A percentile compares a stretch with the other conserved stretches of the same genome.
phyloP scores from a whole-genome alignment of 495 filamentous ascomycete genomes.

The Penicillium canariense region DNA sequence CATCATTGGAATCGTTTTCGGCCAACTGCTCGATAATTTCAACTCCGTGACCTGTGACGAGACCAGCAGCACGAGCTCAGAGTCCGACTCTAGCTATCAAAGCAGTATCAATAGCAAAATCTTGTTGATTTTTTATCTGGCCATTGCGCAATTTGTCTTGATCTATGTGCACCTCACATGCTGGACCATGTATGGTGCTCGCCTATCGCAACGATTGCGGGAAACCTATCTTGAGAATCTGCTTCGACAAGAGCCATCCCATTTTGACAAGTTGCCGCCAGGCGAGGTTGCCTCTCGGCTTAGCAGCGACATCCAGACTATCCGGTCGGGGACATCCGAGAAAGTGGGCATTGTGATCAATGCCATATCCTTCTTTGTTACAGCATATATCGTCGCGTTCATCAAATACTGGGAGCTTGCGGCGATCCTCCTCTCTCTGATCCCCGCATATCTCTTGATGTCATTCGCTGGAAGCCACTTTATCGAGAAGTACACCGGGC shows the following conservation, averaged over 20 bases:
- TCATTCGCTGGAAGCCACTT: constrained; percentile 58
- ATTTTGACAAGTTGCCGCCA: constrained; percentile 55
- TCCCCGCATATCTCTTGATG: constrained; percentile 67
- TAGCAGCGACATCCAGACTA: constrained; percentile 57
- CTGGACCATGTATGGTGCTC: constrained; percentile 61
- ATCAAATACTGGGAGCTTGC: constrained; percentile 50
- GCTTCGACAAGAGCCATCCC: constrained; percentile 59
- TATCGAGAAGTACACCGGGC: constrained; percentile 56
- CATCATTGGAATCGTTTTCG: constrained; percentile 65
- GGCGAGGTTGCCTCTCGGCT: constrained; percentile 63
- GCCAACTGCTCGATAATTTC: constrained; percentile 64
- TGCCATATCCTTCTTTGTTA: constrained; percentile 59
- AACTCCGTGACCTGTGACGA: constrained; percentile 55
- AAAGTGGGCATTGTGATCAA: constrained; percentile 63
- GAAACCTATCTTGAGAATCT: constrained; percentile 55
- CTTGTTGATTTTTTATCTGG: constrained; percentile 59
- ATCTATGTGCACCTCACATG: constrained; percentile 54
- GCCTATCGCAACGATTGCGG: constrained; percentile 60
- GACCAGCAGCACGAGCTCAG: constrained; percentile 11
- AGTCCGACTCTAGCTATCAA: constrained; percentile 31
- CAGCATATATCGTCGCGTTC: constrained; percentile 63
- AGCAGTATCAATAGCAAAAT: constrained; percentile 54
- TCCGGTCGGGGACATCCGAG: constrained; percentile 63
- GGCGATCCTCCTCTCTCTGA: constrained; percentile 49
- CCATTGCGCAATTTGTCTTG: constrained; percentile 58